Base-by-base conservation (phyloP, 176 grass and related monocot genomes). In the Cenchrus purpureus region DNA sequence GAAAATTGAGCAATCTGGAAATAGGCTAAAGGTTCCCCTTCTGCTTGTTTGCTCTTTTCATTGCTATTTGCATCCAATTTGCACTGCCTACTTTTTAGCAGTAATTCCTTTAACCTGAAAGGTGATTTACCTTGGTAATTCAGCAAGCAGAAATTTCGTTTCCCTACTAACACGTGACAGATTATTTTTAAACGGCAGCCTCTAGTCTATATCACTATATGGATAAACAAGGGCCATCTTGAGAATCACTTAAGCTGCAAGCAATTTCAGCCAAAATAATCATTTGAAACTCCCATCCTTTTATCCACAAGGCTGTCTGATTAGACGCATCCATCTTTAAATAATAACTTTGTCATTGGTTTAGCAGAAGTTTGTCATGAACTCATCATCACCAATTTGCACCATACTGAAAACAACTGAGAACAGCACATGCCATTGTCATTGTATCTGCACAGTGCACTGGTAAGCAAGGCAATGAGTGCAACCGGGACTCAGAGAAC, bases 161-260 rank as follows among this genome's bases (percentile, higher is more conserved):
- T 42, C 53, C 51, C 9, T 50, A 10, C 53, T 28, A 50, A 48
- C 6, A 79, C 57, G 50, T 10, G 58, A 64, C 13, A 79, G 31
- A 42, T 25, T 56, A 3, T 9, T 81, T 74, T 57, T 72, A 28
- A 62, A 53, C 62, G 79, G 19, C 51, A 70, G 3, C 42, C 48
- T 85, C 54, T 79, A 42, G 67, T 68, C 19, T 43, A 54, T 25
- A 25, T 25, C 25, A 25, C 25, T 25, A 25, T 71, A 68, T 48
- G 85, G 81, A 87, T 70, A 91, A 84, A 53, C 62, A 48, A 63
- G 13, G 48, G 62, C 10, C 51, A 59, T 74, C 42, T 79, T 64
- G 54, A 22, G 72, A 58, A 72, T 78, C 79, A 73, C 49, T 34
- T 79, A 72, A 71, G 40, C 40, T 45, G 0, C n/a, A 79, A 58